Percentiles rank a stretch among this genome's conserved stretches.
These are phyloP conservation scores for Hypoxylon sp. DNA, from an alignment of 2,329 filamentous ascomycete species.

Conservation along the genomic window DNA sequence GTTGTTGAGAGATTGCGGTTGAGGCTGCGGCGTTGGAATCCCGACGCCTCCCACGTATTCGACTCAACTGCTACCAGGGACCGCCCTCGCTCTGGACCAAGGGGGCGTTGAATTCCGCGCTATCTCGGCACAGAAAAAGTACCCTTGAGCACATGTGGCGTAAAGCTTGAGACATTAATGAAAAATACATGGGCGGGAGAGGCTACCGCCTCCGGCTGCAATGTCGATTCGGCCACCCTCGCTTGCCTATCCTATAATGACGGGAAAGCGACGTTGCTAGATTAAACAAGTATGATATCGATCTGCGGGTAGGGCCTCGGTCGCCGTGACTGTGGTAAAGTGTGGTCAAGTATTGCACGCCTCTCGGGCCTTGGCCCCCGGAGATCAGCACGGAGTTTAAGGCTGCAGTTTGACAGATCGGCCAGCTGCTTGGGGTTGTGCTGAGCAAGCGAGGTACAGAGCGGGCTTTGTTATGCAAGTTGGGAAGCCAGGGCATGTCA, in stretches of 20 bases:
- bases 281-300: conserved; percentile 39
- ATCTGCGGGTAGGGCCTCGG: conserved; percentile 34
- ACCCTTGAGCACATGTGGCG: conserved; percentile 32
- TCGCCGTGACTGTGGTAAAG: conserved; percentile 8
- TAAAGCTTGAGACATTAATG: conserved; percentile 21
- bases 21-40: conserved; percentile 32
- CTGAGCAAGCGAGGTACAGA: conserved; percentile 12
- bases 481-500: conserved; percentile 23
- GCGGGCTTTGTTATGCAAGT: conserved; percentile 2
- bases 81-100: conserved; percentile 13
- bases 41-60: conserved; percentile 38
- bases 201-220: conserved; percentile 21
- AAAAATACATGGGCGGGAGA: conserved; percentile 29
- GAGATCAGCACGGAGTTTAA: conserved; percentile 43
- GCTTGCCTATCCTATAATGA: conserved; percentile 4
- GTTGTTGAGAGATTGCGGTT: conserved; percentile 18
- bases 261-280: conserved; percentile 7
- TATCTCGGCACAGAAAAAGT: conserved; percentile 23
- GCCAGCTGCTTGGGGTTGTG: conserved; percentile 7
- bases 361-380: conserved; percentile 33
- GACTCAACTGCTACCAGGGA: conserved; percentile 14
- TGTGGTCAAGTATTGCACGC: conserved; percentile 19
- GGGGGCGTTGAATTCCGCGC: conserved; percentile 20
- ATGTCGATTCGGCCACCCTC: conserved; percentile 12
- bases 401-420: conserved; percentile 38